These are phyloP conservation scores for Pinus albicaulis DNA, from an alignment of 75 land plant genomes.

Conservation along the genomic window DNA sequence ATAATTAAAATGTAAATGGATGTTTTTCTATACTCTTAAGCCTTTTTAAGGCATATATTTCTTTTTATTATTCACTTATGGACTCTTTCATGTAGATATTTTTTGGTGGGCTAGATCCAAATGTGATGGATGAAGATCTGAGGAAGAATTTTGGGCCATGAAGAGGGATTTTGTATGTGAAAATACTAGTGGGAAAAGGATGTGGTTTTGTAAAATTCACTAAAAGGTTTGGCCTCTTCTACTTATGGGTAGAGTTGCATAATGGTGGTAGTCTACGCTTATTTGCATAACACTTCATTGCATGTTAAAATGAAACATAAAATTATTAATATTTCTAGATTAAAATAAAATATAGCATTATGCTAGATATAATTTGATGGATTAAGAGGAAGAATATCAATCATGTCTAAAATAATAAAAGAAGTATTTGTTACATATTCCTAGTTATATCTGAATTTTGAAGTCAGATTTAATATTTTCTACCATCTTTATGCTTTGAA, in stretches of 20 bases:
- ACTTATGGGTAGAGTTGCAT: neutral
- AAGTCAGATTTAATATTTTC: neutral
- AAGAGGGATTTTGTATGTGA: slow-evolving; percentile 88
- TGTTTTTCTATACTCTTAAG: neutral
- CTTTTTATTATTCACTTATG: neutral
- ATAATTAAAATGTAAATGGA: slow-evolving; percentile 86
- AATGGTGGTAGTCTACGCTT: neutral
- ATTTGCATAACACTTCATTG: neutral
- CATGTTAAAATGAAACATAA: neutral
- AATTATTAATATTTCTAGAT: too few relatives aligned
- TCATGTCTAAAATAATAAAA: neutral
- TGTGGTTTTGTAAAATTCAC: slow-evolving; percentile 98
- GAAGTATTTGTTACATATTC: too few relatives aligned
- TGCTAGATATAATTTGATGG: neutral
- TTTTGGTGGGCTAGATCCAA: slow-evolving; percentile 91
- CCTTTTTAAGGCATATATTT: neutral
- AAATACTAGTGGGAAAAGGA: slow-evolving; percentile 92
- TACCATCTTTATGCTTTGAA: too few relatives aligned
- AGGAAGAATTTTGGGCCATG: slow-evolving; percentile 71
- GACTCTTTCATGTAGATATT: slow-evolving; percentile 64
- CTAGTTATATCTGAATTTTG: neutral
- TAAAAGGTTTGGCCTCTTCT: slow-evolving; percentile 39
- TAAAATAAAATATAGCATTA: too few relatives aligned
- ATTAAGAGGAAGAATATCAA: neutral
- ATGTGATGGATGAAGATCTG: slow-evolving; percentile 76